phyloP scores from a whole-genome alignment of 164 flowering plant species.

The Aristolochia contorta region DNA sequence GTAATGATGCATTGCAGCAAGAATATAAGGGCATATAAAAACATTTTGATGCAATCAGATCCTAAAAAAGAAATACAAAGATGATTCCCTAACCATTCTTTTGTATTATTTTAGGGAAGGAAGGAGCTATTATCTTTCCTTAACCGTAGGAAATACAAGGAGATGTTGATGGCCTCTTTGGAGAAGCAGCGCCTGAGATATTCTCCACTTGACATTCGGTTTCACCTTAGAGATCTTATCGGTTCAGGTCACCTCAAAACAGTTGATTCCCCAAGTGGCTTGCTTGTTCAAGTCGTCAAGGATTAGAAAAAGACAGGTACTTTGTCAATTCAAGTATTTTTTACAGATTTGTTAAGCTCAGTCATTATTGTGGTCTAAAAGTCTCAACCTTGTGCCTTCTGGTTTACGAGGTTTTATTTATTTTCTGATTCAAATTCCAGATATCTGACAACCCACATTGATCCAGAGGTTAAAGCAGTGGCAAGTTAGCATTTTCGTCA shows the following conservation, averaged over 20 bases:
- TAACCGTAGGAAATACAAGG: constrained; percentile 71
- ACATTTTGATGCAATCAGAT: too few species aligned
- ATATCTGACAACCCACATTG: too few species aligned
- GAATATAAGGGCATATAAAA: too few species aligned
- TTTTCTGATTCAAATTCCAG: too few species aligned
- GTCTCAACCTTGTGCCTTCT: too few species aligned
- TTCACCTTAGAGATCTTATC: constrained; percentile 86
- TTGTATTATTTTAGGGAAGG: constrained; percentile 50
- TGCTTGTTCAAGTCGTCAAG: constrained; percentile 58
- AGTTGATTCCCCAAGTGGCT: constrained; percentile 55
- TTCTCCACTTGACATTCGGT: constrained; percentile 86
- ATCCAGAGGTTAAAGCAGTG: too few species aligned
- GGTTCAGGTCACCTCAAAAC: constrained; percentile 86
- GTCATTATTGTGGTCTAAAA: too few species aligned
- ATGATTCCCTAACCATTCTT: too few species aligned
- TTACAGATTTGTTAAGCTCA: neutral
- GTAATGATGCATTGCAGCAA: too few species aligned
- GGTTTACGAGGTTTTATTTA: too few species aligned
- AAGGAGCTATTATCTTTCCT: constrained; percentile 74
- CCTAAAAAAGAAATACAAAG: too few species aligned
- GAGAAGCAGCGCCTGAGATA: constrained; percentile 72
- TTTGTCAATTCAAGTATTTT: neutral
- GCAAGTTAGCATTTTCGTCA: too few species aligned
- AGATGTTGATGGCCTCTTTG: constrained; percentile 73
- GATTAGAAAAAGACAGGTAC: constrained; percentile 27